These are phyloP conservation scores for Adansonia madagascariensis DNA, from an alignment of 441 rosid species.

Conservation along the genomic window DNA sequence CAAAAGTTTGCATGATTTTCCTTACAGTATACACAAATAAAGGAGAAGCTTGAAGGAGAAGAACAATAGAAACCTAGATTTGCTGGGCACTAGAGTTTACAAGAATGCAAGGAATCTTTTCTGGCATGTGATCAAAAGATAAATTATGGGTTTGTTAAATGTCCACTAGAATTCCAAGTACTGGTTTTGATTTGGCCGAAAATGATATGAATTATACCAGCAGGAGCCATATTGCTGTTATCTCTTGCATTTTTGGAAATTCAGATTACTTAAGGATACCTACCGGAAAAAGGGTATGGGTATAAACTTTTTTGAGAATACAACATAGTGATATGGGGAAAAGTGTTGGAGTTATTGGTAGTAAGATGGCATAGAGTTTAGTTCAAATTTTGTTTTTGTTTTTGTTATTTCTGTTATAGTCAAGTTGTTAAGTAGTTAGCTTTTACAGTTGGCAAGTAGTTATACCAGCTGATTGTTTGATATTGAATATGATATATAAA, in stretches of 20 bases:
- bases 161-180: constrained; percentile 73
- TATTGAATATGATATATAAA: too few species aligned
- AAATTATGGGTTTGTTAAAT: constrained; percentile 91
- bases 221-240: constrained; percentile 91
- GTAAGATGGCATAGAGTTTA: too few species aligned
- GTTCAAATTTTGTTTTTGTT: too few species aligned
- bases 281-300: constrained; percentile 71
- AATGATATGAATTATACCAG: constrained; percentile 84
- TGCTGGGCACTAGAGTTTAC: constrained; percentile 88
- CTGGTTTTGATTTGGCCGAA: constrained; percentile 94
- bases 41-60: constrained; percentile 62
- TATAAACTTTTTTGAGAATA: background rate
- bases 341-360: too few species aligned
- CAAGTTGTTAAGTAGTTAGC: too few species aligned
- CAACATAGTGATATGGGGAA: background rate
- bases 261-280: constrained; percentile 91
- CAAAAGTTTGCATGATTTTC: constrained; percentile 81
- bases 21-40: constrained; percentile 68
- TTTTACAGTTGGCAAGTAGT: too few species aligned
- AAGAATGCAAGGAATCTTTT: constrained; percentile 77
- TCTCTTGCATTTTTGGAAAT: constrained; percentile 95
- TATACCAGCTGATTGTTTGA: too few species aligned
- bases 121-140: constrained; percentile 70
- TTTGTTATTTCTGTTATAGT: too few species aligned
- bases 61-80: constrained; percentile 82